Evolutionary conservation across 768 basidiomycete species (phyloP).

Genomic region (Auriscalpium microsporum): DNA sequence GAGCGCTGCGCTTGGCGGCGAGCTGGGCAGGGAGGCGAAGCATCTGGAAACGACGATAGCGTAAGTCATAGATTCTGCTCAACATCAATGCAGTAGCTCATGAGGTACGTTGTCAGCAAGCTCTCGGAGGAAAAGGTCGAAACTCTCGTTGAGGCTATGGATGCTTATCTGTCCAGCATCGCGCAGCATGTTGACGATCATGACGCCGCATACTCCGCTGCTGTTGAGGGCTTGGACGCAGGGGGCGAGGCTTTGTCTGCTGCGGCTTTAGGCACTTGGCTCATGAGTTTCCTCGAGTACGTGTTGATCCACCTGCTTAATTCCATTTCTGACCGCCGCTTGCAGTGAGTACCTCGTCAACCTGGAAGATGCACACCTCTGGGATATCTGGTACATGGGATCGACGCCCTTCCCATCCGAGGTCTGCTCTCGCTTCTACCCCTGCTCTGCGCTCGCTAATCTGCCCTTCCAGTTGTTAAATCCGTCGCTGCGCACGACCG

Average conservation of each 20-base stretch:
- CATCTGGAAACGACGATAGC: constrained; percentile 38
- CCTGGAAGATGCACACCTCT: constrained; percentile 45
- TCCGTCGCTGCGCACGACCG: constrained; percentile 54
- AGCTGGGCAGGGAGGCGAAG: constrained; percentile 34
- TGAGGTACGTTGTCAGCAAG: constrained; percentile 28
- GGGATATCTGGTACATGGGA: constrained; percentile 72
- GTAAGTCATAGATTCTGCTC: constrained; percentile 26
- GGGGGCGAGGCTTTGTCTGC: too few species aligned
- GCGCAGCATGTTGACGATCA: too few species aligned
- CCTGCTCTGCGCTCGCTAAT: background rate
- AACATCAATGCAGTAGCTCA: background rate
- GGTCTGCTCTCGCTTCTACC: constrained; percentile 28
- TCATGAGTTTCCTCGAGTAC: constrained; percentile 36
- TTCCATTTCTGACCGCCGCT: background rate
- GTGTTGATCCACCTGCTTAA: constrained; percentile 12
- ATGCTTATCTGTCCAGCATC: constrained; percentile 26
- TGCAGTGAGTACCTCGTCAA: constrained; percentile 35
- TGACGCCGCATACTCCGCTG: too few species aligned
- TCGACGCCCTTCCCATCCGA: constrained; percentile 56
- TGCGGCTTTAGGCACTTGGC: background rate
- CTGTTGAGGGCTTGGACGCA: too few species aligned
- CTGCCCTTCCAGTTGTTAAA: constrained; percentile 46
- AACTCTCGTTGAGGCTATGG: constrained; percentile 33
- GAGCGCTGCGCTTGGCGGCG: constrained; percentile 36
- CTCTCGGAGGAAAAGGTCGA: constrained; percentile 27